These are phyloP conservation scores for Perilla frutescens DNA, from an alignment of 257 asterid species.

Conservation along the genomic window DNA sequence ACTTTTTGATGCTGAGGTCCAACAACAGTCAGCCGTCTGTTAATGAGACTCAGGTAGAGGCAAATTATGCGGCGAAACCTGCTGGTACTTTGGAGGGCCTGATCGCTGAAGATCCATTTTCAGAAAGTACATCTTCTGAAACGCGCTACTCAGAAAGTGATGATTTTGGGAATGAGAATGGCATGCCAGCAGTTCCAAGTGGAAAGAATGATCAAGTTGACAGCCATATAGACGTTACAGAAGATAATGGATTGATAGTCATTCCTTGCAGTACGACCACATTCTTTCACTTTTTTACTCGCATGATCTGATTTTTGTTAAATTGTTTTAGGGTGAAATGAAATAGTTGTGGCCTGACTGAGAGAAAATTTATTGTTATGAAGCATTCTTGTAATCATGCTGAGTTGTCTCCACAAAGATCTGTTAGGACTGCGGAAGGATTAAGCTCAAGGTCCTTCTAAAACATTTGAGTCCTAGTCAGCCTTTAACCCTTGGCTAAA, in stretches of 20 bases:
- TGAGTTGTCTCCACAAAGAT: constrained; percentile 1
- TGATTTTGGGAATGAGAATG: constrained; percentile 53
- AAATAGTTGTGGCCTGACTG: constrained; percentile 14
- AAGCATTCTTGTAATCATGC: constrained; percentile 18
- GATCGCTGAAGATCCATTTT: constrained; percentile 61
- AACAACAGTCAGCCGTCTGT: constrained; percentile 60
- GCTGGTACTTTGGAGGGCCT: constrained; percentile 66
- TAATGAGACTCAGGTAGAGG: constrained; percentile 54
- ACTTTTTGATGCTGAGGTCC: constrained; percentile 89
- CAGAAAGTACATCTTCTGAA: constrained; percentile 46
- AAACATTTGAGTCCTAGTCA: neutral
- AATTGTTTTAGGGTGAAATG: constrained; percentile 17
- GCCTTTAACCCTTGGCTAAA: constrained; percentile 6
- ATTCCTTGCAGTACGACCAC: constrained; percentile 71
- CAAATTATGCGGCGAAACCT: constrained; percentile 47
- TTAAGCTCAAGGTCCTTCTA: neutral
- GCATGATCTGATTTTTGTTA: constrained; percentile 23
- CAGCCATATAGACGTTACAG: constrained; percentile 77
- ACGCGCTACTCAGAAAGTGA: constrained; percentile 47
- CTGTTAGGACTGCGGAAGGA: constrained; percentile 18
- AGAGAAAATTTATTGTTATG: constrained; percentile 15
- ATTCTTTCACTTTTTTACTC: constrained; percentile 35
- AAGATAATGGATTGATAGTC: constrained; percentile 74
- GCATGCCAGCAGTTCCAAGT: constrained; percentile 41
- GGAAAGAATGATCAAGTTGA: constrained; percentile 49